Conservation (phyloP, 495 filamentous ascomycete genomes). For the Thozetella sp. region DNA sequence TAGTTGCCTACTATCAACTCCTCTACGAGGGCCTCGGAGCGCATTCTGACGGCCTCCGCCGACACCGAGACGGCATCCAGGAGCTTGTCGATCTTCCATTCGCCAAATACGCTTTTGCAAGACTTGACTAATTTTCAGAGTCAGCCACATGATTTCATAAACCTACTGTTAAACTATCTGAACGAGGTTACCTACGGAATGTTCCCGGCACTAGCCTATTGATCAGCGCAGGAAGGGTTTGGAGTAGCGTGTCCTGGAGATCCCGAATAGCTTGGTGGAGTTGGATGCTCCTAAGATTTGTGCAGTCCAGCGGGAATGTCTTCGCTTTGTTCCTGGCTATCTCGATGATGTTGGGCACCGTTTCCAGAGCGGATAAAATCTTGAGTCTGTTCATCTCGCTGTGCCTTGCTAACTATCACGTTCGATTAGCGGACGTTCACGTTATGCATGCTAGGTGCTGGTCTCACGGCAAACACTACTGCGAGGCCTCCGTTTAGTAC, state of each 20-base stretch:
- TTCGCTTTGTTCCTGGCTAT: conserved; percentile 9
- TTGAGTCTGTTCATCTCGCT: conserved; percentile 11
- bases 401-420: conserved; percentile 5
- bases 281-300: conserved; percentile 5
- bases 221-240: conserved; percentile 5
- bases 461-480: conserved; percentile 14
- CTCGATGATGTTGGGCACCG: conserved; percentile 13
- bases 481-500: conserved; percentile 18
- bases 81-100: conserved; percentile 11
- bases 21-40: conserved; percentile 9
- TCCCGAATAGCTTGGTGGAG: conserved; percentile 3
- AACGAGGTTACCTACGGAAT: conserved; percentile 4
- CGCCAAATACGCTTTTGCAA: conserved; percentile 1
- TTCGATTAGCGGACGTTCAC: too few species aligned
- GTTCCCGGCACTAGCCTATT: conserved; percentile 8
- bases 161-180: not conserved
- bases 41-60: conserved; percentile 2
- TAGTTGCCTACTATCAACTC: conserved; percentile 10
- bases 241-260: conserved; percentile 3
- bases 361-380: conserved; percentile 10
- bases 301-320: conserved; percentile 4
- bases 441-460: too few species aligned
- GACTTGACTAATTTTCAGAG: not conserved
- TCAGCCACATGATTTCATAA: not conserved
- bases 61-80: conserved; percentile 6